These are phyloP conservation scores for Tuber magnatum DNA, from an alignment of 495 filamentous ascomycete species.

Conservation along the genomic window DNA sequence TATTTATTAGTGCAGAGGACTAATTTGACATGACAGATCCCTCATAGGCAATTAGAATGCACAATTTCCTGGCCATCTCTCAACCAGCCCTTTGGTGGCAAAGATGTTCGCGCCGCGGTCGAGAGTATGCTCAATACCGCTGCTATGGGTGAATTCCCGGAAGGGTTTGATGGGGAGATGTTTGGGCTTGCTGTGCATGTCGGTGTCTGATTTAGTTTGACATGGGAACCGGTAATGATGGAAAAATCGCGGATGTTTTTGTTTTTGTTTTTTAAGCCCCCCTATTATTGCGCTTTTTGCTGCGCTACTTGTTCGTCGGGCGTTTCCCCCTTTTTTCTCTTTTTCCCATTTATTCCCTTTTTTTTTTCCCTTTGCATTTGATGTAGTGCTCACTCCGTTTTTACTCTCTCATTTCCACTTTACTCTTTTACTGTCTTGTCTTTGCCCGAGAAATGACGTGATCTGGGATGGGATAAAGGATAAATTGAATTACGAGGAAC, in stretches of 20 bases:
- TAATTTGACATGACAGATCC: slow-evolving; percentile 20
- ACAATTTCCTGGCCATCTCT: slow-evolving; percentile 24
- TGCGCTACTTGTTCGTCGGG: neutral
- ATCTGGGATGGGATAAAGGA: neutral
- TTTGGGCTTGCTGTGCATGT: slow-evolving; percentile 3
- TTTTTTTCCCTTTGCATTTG: neutral
- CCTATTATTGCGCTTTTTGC: neutral
- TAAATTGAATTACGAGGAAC: neutral
- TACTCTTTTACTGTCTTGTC: neutral
- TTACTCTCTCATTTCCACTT: neutral
- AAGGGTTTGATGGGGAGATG: slow-evolving; percentile 10
- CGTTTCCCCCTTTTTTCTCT: neutral
- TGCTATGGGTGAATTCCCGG: slow-evolving; percentile 37
- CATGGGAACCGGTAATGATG: neutral
- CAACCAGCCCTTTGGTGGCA: neutral
- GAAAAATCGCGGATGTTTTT: neutral
- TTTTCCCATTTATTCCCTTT: neutral
- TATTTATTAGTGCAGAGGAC: neutral
- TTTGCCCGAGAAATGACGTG: neutral
- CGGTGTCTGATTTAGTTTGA: neutral
- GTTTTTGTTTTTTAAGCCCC: neutral
- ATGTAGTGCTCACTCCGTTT: neutral
- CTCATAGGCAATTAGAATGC: slow-evolving; percentile 25
- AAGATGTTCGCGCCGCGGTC: neutral
- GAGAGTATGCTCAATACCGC: neutral